Conservation (phyloP, 257 asterid genomes). For the Gentiana straminea region DNA sequence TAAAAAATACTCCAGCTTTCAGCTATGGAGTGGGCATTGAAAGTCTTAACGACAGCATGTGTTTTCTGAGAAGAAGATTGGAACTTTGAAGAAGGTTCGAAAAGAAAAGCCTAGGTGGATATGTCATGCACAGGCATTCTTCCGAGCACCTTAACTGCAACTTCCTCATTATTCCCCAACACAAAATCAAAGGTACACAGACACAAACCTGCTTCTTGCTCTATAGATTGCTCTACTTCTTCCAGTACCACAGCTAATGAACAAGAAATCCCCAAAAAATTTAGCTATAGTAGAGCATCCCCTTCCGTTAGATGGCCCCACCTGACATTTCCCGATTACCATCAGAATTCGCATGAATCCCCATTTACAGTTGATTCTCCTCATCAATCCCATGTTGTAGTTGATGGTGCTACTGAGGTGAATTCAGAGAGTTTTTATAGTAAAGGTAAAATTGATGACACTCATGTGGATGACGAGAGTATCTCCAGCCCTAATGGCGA, state of each 20-base stretch:
- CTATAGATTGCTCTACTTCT: constrained; percentile 38
- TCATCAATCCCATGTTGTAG: constrained; percentile 5
- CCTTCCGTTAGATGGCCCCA: constrained; percentile 96
- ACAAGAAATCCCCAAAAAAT: constrained; percentile 39
- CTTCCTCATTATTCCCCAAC: constrained; percentile 20
- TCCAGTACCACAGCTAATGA: constrained; percentile 28
- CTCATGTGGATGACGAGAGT: constrained; percentile 16
- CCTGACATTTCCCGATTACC: constrained; percentile 45
- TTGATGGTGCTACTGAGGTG: constrained; percentile 11
- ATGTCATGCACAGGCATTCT: constrained; percentile 48
- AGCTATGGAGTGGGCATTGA: too few species aligned
- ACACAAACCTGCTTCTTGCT: constrained; percentile 24
- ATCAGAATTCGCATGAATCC: constrained; percentile 11
- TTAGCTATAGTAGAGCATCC: constrained; percentile 75
- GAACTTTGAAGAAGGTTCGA: background rate
- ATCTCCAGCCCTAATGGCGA: constrained; percentile 15
- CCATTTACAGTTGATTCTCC: constrained; percentile 14
- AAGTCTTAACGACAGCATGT: too few species aligned
- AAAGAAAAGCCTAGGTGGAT: background rate
- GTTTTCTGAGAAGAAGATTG: background rate
- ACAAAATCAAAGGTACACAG: constrained; percentile 32
- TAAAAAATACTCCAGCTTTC: too few species aligned
- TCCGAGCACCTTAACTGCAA: constrained; percentile 36
- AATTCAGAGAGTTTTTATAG: constrained; percentile 8
- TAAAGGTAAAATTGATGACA: constrained; percentile 17